phyloP scores from a whole-genome alignment of 768 basidiomycete genomes.

The Boletales sp. region DNA sequence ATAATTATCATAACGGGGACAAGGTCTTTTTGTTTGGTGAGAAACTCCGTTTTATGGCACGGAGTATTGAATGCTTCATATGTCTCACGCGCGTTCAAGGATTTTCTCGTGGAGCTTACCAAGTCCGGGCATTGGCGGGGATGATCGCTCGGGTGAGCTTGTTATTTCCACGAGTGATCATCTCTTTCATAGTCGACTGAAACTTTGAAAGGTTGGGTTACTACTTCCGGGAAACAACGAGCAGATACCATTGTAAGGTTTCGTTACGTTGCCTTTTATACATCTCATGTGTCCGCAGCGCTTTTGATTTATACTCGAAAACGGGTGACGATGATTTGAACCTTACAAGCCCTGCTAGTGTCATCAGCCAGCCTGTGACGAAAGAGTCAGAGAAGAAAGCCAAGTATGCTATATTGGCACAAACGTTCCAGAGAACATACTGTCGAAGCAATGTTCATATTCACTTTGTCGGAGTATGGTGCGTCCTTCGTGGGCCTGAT shows the following conservation, averaged over 20 bases:
- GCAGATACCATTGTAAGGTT: slow-evolving; percentile 37
- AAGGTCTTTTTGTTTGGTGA: slow-evolving; percentile 40
- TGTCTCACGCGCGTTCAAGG: slow-evolving; percentile 25
- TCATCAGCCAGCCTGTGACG: slow-evolving; percentile 4
- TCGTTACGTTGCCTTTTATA: background rate
- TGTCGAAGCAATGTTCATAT: slow-evolving; percentile 32
- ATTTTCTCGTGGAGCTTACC: slow-evolving; percentile 48
- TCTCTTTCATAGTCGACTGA: background rate
- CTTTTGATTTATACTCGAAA: slow-evolving; percentile 37
- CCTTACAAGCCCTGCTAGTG: slow-evolving; percentile 7
- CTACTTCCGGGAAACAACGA: slow-evolving; percentile 38
- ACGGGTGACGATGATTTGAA: slow-evolving; percentile 15
- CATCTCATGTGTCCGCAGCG: slow-evolving; percentile 22
- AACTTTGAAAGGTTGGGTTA: slow-evolving; percentile 35
- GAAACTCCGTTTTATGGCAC: background rate
- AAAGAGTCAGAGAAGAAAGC: slow-evolving; percentile 10
- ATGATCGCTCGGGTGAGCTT: slow-evolving; percentile 40
- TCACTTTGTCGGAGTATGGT: slow-evolving; percentile 48
- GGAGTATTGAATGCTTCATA: background rate
- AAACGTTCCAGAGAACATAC: slow-evolving; percentile 35
- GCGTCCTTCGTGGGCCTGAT: slow-evolving; percentile 1
- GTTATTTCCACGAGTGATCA: background rate
- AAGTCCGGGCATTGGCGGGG: slow-evolving; percentile 39
- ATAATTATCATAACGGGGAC: slow-evolving; percentile 37
- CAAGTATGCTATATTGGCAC: slow-evolving; percentile 19